Conservation (phyloP, 2,329 filamentous ascomycete species). For the Biscogniauxia mediterranea region DNA sequence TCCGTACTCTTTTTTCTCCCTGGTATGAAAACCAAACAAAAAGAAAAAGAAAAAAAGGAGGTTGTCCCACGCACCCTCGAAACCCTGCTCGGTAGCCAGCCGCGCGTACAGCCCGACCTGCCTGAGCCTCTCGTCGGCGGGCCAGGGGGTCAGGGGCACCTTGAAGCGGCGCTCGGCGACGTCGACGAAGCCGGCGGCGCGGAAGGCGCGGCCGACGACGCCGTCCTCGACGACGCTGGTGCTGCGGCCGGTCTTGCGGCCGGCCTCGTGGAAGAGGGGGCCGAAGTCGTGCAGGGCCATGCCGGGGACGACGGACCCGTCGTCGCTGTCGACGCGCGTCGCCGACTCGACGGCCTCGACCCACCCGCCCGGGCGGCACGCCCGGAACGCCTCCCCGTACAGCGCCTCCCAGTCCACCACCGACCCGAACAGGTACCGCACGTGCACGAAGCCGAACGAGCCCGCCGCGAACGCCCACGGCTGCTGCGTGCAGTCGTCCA, state of each 20-base stretch:
- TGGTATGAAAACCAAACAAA: too few relatives aligned
- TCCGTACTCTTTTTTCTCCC: too few relatives aligned
- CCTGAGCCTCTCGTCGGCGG: constrained; percentile 26
- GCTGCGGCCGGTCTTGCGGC: constrained; percentile 41
- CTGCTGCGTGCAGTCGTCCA: constrained; percentile 18
- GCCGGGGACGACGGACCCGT: constrained; percentile 18
- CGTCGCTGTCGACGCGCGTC: constrained; percentile 12
- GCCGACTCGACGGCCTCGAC: constrained; percentile 15
- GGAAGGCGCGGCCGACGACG: constrained; percentile 49
- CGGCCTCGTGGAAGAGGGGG: constrained; percentile 38
- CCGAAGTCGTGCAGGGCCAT: constrained; percentile 25
- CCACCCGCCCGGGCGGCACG: constrained; percentile 16
- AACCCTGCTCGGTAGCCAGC: constrained; percentile 28
- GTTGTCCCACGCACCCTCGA: constrained; percentile 26
- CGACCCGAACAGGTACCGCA: constrained; percentile 18
- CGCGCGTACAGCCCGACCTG: constrained; percentile 30
- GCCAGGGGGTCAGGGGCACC: constrained; percentile 37
- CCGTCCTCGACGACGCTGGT: constrained; percentile 52
- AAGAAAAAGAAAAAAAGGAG: background rate
- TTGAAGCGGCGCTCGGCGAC: constrained; percentile 52
- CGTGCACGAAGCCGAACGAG: constrained; percentile 23
- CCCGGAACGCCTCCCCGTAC: constrained; percentile 16
- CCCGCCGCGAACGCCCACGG: constrained; percentile 13
- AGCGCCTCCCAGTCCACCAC: constrained; percentile 21
- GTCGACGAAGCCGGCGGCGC: constrained; percentile 56